These are phyloP conservation scores for Microstegium vimineum DNA, from an alignment of 176 grass and related monocot genomes.

Conservation along the genomic window DNA sequence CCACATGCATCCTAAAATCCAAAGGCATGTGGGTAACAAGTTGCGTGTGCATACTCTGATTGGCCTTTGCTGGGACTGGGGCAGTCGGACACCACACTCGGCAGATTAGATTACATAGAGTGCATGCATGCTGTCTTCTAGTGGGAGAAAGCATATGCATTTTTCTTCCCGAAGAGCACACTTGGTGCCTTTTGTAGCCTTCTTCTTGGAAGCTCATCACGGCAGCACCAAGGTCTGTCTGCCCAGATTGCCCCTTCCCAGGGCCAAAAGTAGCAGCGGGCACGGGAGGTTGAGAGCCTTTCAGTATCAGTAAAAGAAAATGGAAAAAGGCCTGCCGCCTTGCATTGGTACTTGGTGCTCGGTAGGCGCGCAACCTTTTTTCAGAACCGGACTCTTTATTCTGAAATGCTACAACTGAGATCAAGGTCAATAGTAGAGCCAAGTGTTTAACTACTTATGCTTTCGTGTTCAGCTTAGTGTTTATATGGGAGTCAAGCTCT, in stretches of 20 bases:
- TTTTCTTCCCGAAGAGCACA: neutral
- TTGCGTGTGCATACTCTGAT: too few species aligned
- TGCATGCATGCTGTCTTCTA: neutral
- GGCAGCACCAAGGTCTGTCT: neutral
- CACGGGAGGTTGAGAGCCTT: neutral
- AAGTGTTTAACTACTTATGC: too few species aligned
- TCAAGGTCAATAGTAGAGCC: too few species aligned
- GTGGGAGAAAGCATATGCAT: neutral
- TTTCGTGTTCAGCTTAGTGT: too few species aligned
- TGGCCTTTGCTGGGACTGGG: too few species aligned
- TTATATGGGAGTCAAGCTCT: too few species aligned
- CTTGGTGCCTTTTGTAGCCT: neutral
- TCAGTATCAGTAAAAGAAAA: neutral
- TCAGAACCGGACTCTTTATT: neutral
- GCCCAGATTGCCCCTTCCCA: neutral
- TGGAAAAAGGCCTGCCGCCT: neutral
- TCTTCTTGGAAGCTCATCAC: conserved; percentile 15
- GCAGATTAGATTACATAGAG: too few species aligned
- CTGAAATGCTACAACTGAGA: neutral
- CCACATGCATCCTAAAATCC: neutral
- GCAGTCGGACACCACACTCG: too few species aligned
- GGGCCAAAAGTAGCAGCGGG: neutral
- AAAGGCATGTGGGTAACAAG: neutral
- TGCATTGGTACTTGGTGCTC: conserved; percentile 22
- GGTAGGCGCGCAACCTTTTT: neutral